Percentiles rank a stretch among this genome's conserved stretches.
Evolutionary conservation across 805 yeast species (phyloP).

Genomic region (Saturnispora ahearnii): DNA sequence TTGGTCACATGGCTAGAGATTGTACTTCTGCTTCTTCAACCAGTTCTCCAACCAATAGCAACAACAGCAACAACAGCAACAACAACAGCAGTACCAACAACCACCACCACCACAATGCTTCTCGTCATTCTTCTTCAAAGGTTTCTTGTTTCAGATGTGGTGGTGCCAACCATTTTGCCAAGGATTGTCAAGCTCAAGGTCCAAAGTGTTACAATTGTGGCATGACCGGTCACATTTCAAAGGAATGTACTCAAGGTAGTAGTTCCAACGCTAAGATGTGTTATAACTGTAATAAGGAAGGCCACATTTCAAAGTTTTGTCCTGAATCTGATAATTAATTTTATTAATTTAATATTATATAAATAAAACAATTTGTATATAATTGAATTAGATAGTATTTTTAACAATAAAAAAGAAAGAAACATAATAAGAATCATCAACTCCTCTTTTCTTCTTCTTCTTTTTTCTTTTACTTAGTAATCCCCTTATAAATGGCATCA

Average conservation of each 20-base stretch:
- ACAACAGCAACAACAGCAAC: conserved; percentile 13
- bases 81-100: background rate
- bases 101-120: no score
- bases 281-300: conserved; percentile 68
- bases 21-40: conserved; percentile 43
- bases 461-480: background rate
- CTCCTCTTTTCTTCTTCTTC: no score
- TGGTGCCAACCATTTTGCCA: conserved; percentile 88
- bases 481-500: conserved; percentile 56
- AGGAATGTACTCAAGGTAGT: conserved; percentile 57
- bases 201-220: conserved; percentile 90
- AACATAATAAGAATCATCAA: no score
- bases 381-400: background rate
- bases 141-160: conserved; percentile 84
- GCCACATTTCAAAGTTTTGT: conserved; percentile 85
- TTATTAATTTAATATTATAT: background rate
- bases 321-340: conserved; percentile 7
- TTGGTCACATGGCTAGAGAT: conserved; percentile 77
- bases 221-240: conserved; percentile 79
- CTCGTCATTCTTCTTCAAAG: conserved; percentile 20
- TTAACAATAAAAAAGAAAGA: background rate
- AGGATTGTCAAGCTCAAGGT: conserved; percentile 66
- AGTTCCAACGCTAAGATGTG: conserved; percentile 44
- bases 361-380: background rate
- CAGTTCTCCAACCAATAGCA: conserved; percentile 13